phyloP scores from a whole-genome alignment of 441 rosid genomes.

The Flueggea neowawraea region DNA sequence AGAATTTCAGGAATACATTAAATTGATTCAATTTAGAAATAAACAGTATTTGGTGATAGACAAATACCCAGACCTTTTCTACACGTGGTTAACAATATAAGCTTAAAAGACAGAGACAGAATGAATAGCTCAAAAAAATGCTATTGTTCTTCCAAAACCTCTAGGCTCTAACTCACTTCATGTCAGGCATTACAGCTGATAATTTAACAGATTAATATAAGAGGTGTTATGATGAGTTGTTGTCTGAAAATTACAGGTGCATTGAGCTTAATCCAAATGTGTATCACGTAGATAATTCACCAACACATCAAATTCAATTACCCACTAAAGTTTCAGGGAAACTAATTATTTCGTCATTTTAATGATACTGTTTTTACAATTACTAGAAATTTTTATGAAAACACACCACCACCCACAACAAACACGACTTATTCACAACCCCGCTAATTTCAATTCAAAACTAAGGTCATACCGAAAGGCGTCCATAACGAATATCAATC shows the following conservation, averaged over 20 bases:
- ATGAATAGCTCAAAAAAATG: neutral
- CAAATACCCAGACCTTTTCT: neutral
- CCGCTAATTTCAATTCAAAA: neutral
- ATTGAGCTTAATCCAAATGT: too few relatives aligned
- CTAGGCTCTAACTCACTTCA: too few relatives aligned
- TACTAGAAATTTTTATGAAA: neutral
- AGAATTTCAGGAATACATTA: neutral
- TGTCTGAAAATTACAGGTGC: too few relatives aligned
- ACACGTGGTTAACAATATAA: neutral
- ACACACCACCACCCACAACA: neutral
- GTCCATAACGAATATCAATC: neutral
- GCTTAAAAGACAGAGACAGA: neutral
- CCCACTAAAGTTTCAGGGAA: too few relatives aligned
- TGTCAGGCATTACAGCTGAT: too few relatives aligned
- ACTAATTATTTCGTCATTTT: too few relatives aligned
- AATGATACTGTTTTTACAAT: neutral
- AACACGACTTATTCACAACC: neutral
- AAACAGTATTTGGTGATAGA: neutral
- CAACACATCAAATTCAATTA: too few relatives aligned
- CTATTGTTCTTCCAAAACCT: neutral
- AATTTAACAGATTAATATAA: too few relatives aligned
- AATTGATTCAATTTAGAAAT: neutral
- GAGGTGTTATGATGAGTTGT: too few relatives aligned
- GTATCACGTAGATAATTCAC: too few relatives aligned
- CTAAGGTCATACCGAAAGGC: neutral